Conservation (phyloP, 345 rosid genomes). For the Euphorbia tirucalli region DNA sequence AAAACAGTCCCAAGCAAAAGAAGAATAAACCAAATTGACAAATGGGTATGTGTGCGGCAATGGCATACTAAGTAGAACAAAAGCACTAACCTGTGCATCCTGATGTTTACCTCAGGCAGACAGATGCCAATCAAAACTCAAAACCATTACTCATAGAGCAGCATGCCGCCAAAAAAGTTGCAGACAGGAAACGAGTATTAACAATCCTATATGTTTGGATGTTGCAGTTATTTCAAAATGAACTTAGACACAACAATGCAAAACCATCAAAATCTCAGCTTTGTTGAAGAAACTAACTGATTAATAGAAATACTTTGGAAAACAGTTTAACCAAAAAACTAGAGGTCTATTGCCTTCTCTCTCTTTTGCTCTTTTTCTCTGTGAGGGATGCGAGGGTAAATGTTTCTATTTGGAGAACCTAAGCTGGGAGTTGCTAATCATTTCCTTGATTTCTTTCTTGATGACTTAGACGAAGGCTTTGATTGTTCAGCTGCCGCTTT, state of each 20-base stretch:
- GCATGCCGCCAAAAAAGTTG: neutral
- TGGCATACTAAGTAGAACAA: neutral
- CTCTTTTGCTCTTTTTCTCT: neutral
- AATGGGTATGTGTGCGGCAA: neutral
- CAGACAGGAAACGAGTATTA: neutral
- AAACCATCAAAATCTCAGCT: slow-evolving; percentile 12
- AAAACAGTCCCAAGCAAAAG: neutral
- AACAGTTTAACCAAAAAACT: neutral
- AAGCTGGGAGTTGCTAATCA: slow-evolving; percentile 21
- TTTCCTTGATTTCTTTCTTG: slow-evolving; percentile 87
- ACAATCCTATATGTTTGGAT: neutral
- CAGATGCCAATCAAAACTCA: neutral
- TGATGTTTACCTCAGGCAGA: neutral
- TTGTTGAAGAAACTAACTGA: neutral
- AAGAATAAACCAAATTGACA: neutral
- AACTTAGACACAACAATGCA: neutral
- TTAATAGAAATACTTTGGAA: neutral
- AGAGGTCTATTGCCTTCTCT: neutral
- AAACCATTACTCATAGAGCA: neutral
- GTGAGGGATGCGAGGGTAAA: neutral
- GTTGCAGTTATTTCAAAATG: neutral
- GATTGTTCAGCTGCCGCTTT: slow-evolving; percentile 50
- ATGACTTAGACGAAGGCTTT: slow-evolving; percentile 71
- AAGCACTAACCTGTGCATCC: neutral
- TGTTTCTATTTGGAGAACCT: neutral